Conservation (phyloP, 345 rosid species). For the Stellera chamaejasme region DNA sequence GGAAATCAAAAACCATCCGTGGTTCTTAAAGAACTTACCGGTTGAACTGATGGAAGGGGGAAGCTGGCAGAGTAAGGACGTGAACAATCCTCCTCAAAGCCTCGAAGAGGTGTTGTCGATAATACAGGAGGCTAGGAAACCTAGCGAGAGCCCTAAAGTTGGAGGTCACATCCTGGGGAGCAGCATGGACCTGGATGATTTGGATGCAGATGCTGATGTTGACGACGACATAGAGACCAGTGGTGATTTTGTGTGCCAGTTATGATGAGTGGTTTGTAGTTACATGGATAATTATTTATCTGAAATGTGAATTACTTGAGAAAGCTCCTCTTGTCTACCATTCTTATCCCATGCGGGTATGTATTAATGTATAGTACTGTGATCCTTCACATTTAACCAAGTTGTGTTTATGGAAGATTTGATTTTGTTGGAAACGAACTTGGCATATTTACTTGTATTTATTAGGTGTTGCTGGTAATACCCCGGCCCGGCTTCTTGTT, state of each 20-base stretch:
- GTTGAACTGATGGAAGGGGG: constrained; percentile 49
- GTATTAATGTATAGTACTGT: too few relatives aligned
- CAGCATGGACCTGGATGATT: constrained; percentile 61
- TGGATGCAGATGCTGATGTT: constrained; percentile 37
- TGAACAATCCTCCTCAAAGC: constrained; percentile 51
- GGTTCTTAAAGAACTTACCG: constrained; percentile 71
- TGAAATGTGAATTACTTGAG: too few relatives aligned
- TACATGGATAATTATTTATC: too few relatives aligned
- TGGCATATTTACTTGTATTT: too few relatives aligned
- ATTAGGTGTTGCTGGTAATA: too few relatives aligned
- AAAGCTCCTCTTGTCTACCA: too few relatives aligned
- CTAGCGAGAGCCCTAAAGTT: constrained; percentile 21
- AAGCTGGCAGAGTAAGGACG: constrained; percentile 43
- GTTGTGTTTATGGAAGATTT: too few relatives aligned
- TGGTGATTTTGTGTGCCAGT: constrained; percentile 48
- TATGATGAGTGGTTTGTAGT: constrained; percentile 15
- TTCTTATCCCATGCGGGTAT: too few relatives aligned
- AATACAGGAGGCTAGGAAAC: constrained; percentile 49
- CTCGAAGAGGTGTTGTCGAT: constrained; percentile 44
- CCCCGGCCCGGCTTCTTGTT: too few relatives aligned
- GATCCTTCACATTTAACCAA: too few relatives aligned
- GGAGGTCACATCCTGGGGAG: constrained; percentile 30
- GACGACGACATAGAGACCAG: constrained; percentile 45
- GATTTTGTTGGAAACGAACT: too few relatives aligned
- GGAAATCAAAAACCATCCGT: constrained; percentile 42